Base-by-base conservation (phyloP, 1,139 yeast species). In the Kurtzmaniella quercitrusa region DNA sequence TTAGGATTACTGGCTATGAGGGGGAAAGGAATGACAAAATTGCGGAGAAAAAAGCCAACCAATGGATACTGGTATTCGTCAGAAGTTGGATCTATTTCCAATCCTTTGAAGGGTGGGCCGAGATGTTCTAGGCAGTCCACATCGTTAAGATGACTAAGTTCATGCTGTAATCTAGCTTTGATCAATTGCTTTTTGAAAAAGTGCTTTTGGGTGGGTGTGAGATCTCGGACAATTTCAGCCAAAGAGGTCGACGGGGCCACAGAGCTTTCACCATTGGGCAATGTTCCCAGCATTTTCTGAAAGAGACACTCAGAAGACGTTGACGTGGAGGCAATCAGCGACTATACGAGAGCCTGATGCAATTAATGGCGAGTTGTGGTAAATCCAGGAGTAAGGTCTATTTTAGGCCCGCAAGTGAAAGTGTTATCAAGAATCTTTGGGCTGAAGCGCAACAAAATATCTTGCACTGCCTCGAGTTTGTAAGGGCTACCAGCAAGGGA, bases 131-230 rank as follows among this genome's bases (percentile, higher is more conserved):
- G 65, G 41, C 90, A 81, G 34, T 77, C 63, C 43, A 80, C 75
- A 48, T 81, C 79, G 44, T 80, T 75, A 42, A 90, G 65, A 29
- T 63, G 60, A 34, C 67, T 76, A 38, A 89, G 68, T 60, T 91
- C 98, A 7, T 73, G 60, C 21, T 74, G 71, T 34, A 90, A 63
- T 54, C 86, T 77, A 14, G 75, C 68, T 50, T 81, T 77, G 29
- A 91, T 65, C 33, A 91, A 70, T 61, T 85, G 90, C 54, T 94
- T 80, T 63, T 91, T 91, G 45, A 91, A 72, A 59, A 86, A 87
- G 56, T 91, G 97, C 62, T 88, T 95, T 57, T 87, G 85, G 0
- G 76, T 69, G 2, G 85, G 76, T n/a, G 71, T 10, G 12, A 40
- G 25, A 12, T 31, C 8, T 10, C 14, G 31, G 14, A 27, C 31